Evolutionary conservation across 208 protist species (phyloP), one percentile per base, ranked within the genome.

Genomic region (Polymyxa betae): DNA sequence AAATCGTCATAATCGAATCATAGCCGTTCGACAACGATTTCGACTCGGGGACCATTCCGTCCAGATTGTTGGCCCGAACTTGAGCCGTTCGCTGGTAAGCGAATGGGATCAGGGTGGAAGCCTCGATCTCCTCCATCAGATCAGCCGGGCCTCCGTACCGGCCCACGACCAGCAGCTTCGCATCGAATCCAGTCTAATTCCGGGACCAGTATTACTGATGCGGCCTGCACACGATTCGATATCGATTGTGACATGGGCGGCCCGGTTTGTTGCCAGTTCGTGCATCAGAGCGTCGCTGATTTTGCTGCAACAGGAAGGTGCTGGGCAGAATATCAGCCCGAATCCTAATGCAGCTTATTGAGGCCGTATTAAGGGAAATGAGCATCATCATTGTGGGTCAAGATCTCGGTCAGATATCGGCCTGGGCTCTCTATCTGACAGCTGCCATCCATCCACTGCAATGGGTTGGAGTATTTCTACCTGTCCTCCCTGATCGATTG

Each of bases 391-490:
- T 82, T 5, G 72, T 82, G 16, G 40, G 72, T 5, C 16, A 82
- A 5, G 35, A 82, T 43, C 72, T 82, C 10, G n/a, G 16, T 5
- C 5, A 38, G 35, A 43, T 35, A n/a, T 82, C 72, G 72, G 72
- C 72, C 10, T 82, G 16, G 16, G 72, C 35, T n/a, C 35, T 82
- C 72, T 20, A 49, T 29, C 10, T 90, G 54, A 10, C 16, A 29
- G 5, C 10, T 32, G 20, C 89, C 10, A 64, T 90, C 64, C 29
- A 35, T 0, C 89, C 89, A 35, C 89, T 90, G 16, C 16, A 0
- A 1, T 90, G 82, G 72, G 20, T 16, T 12, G 89, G 89, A n/a
- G 89, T 90, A 12, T 68, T 77, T 60, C 0, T 90, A 10, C 89
- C 89, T 10, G 20, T 90, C n/a, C 38, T 90, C 64, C 89, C 89